phyloP scores from a whole-genome alignment of 768 basidiomycete genomes.

The Lentinula boryana region DNA sequence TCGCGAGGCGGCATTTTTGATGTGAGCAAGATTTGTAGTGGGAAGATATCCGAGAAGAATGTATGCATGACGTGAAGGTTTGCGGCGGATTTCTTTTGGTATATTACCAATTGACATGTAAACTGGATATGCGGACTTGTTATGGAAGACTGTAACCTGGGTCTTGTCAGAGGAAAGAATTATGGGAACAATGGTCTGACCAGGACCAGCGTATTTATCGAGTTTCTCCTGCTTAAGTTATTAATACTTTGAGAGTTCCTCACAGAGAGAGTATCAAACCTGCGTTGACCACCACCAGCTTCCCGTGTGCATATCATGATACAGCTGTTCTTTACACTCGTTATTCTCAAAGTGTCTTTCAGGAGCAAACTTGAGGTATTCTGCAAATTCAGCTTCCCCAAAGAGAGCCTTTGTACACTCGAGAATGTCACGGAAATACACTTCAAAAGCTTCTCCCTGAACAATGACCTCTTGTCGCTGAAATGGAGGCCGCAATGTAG shows the following conservation, averaged over 20 bases:
- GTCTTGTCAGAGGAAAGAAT: background rate
- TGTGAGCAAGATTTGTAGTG: background rate
- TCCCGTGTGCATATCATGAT: background rate
- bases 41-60: background rate
- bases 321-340: background rate
- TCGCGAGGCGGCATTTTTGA: background rate
- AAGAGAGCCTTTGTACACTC: background rate
- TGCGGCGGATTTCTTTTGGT: background rate
- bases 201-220: no score
- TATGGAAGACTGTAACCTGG: background rate
- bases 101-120: background rate
- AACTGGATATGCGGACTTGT: background rate
- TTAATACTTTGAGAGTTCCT: no score
- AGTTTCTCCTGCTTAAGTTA: no score
- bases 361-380: background rate
- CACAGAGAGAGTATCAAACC: background rate
- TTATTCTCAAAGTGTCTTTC: background rate
- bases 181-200: background rate
- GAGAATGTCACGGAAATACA: background rate
- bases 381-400: background rate
- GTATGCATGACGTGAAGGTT: background rate
- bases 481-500: background rate
- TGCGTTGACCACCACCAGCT: constrained; percentile 25
- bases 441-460: constrained; percentile 21
- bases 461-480: background rate